Evolutionary conservation across 164 flowering plant genomes (phyloP), one percentile per base, ranked within the genome.

Genomic region (Nymphaea colorata): DNA sequence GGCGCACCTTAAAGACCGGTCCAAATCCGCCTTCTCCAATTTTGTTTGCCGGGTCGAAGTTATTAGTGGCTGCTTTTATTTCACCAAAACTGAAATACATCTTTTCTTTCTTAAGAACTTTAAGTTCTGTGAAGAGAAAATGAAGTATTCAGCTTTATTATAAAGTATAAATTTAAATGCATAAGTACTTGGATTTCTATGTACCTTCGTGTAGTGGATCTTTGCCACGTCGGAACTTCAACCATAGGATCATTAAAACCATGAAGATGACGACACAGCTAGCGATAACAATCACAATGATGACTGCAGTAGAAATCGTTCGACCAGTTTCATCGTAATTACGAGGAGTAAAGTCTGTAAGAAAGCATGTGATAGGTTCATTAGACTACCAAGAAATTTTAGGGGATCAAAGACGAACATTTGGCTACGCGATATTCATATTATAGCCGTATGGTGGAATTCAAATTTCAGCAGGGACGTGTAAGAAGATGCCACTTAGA

Each of bases 1-100:
- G 36, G 43, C 44, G 63, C 78, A 90, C 96, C 91, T 86, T 90
- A 77, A 75, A 86, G 51, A 90, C 96, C 3, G 93, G 83, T 47
- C 96, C 96, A 77, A 90, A 87, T 17, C 96, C 93, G 42, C 96
- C 93, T 85, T 90, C 93, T 3, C 96, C 96, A 57, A 90, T 83
- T 79, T 90, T 90, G 75, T 90, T 84, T 66, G 72, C 82, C 68
- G 85, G 80, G 62, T 86, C 88, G 70, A 90, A 90, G 76, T 88
- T 85, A 16, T 70, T 71, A 3, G 96, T 90, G 59, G 96, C 93
- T 74, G 84, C 78, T 81, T 83, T 90, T 41, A 90, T 85, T 68
- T 90, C 88, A 73, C 79, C 77, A 69, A 90, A 79, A 51, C 78
- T 80, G 77, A 87, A 90, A 71, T 79, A 78, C 43, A 86, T 87